A percentile compares a stretch with the other conserved stretches of the same genome.
Evolutionary conservation across 2,329 filamentous ascomycete species (phyloP).

Genomic region (Fusarium siculi): DNA sequence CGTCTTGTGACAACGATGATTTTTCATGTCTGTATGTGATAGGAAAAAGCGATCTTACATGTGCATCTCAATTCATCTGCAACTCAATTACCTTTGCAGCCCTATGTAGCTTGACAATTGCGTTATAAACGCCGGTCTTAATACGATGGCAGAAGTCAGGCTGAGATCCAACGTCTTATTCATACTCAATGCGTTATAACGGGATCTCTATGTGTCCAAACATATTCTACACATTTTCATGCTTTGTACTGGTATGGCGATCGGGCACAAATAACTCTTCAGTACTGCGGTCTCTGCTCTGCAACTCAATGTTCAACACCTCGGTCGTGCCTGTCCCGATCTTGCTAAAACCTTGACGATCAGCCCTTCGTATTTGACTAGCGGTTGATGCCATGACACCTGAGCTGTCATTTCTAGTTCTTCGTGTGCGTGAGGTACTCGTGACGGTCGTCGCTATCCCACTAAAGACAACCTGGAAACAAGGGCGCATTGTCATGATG

Average conservation of each 20-base stretch:
- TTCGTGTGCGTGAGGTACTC: not conserved
- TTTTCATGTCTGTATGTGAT: no score
- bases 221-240: not conserved
- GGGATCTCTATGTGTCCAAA: no score
- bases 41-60: no score
- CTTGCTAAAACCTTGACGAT: not conserved
- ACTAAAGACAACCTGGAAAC: not conserved
- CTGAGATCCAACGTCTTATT: no score
- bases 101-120: no score
- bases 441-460: not conserved
- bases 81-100: no score
- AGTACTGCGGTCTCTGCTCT: not conserved
- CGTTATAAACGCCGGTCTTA: not conserved
- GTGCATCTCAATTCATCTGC: no score
- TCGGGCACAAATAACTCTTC: not conserved
- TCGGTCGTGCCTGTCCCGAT: not conserved
- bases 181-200: no score
- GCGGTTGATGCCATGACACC: not conserved
- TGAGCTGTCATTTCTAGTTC: not conserved
- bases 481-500: slow-evolving; percentile 4
- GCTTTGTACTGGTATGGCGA: not conserved
- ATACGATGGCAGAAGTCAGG: no score
- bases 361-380: not conserved
- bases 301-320: not conserved
- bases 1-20: no score